Evolutionary conservation across 2,329 filamentous ascomycete genomes (phyloP).

Genomic region (Cephalotrichum gorgonifer): DNA sequence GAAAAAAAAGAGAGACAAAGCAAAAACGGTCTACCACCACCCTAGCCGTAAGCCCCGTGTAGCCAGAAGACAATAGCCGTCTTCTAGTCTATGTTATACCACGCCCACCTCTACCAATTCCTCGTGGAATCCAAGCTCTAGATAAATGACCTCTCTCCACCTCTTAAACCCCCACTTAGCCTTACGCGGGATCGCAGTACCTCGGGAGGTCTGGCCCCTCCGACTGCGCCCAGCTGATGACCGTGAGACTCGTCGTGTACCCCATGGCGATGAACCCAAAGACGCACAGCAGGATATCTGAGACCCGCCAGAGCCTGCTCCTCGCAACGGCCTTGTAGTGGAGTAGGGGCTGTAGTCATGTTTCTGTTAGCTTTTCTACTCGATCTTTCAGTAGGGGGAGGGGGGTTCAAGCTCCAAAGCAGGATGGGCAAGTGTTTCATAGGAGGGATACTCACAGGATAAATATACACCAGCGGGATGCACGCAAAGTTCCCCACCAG

Average conservation of each 20-base stretch:
- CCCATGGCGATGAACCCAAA: constrained; percentile 82
- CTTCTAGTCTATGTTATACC: no score
- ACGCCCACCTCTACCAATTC: no score
- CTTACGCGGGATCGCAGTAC: constrained; percentile 47
- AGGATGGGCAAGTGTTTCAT: not conserved
- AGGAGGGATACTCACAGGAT: constrained; percentile 62
- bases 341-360: constrained; percentile 60
- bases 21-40: no score
- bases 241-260: constrained; percentile 81
- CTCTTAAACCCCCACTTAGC: no score
- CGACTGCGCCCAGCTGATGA: constrained; percentile 73
- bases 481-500: constrained; percentile 96
- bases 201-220: constrained; percentile 32
- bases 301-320: constrained; percentile 52
- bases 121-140: no score
- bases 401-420: not conserved
- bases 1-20: no score
- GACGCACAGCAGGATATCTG: constrained; percentile 67
- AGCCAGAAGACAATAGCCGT: no score
- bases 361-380: not conserved
- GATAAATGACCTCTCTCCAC: not conserved
- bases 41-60: no score
- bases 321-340: constrained; percentile 75
- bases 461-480: constrained; percentile 93
- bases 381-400: no score